Base-by-base conservation (phyloP, 169 alveolate species). In the Cystoisospora suis region DNA sequence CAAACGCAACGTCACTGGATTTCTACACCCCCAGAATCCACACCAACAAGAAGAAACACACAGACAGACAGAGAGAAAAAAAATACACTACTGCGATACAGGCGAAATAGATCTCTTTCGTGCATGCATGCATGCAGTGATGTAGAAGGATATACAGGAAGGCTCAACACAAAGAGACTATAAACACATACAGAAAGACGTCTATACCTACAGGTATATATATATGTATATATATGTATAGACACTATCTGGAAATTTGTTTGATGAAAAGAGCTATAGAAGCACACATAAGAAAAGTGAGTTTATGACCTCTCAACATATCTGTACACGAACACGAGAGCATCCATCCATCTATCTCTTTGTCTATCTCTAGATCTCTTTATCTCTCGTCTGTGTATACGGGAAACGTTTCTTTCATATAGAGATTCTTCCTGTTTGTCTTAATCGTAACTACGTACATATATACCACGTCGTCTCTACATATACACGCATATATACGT, bases 1-100 rank as follows among this genome's bases (percentile, higher is more conserved):
- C 36, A 49, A 36, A 1, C 88, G 70, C 88, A 81, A n/a, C 4
- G 88, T 81, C 47, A 81, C 88, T 0, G 88, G 88, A 23, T 81
- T 81, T n/a, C 88, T 81, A 75, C 9, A n/a, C n/a, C n/a, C n/a
- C n/a, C n/a, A n/a, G n/a, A n/a, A n/a, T n/a, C n/a, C n/a, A n/a
- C n/a, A n/a, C 65, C 42, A 12, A 32, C 0, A 2, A 81, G 40
- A 17, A 23, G n/a, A 46, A 23, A n/a, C n/a, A 46, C 12, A 65
- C 34, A 75, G 7, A 34, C 56, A 3, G 34, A 38, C 7, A 38
- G 17, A 75, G 49, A 29, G n/a, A 75, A 4, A 75, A 75, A 75
- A 23, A 53, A 12, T 53, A 36, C 15, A 75, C 34, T 53, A 0
- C 7, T 9, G 42, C 9, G 44, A 9, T 38, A 27, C 53, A 75